Evolutionary conservation across 305 asterid species (phyloP), one percentile per base, ranked within the genome.

Genomic region (Fraxinus dipetala): DNA sequence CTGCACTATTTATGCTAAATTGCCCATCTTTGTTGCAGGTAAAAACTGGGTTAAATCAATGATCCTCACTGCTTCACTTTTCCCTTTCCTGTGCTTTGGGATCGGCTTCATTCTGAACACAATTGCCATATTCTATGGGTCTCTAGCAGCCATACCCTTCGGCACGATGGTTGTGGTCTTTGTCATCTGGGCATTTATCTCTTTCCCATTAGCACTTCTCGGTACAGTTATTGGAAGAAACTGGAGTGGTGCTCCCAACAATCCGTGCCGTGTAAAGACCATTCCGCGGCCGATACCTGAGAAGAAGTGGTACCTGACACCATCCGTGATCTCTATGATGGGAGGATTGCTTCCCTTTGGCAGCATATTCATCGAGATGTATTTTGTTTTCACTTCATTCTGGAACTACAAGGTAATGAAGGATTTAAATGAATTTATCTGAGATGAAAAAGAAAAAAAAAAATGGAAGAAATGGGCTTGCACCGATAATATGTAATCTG

Each of bases 261-360:
- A 88, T 87, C 92, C 92, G 0, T 90, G 92, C 72, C 89, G 92
- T 81, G 92, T 90, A 83, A 90, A 90, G 86, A 90, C 92, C 82
- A 88, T 90, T 79, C 92, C 92, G 10, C 89, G 91, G 78, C 92
- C 90, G 56, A 87, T 90, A 61, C 92, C 92, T 4, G 91, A 84
- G 81, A 90, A 88, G 81, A 90, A 90, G 84, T 90, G 92, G 92
- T 88, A 90, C 82, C 82, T 90, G 82, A 88, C 89, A 0, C 91
- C 92, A 14, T 86, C 89, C 26, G 87, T 90, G 38, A 84, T 90
- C 79, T 90, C 92, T 36, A 76, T 90, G 82, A 90, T 90, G 92
- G 92, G 92, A 75, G 92, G 92, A 40, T 82, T 90, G 83, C 86
- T 90, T 59, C 92, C 92, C 63, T 88, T 90, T 70, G 92, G 92